Evolutionary conservation across 1,284 basidiomycete species (phyloP).

Genomic region (Ceratobasidium sp.): DNA sequence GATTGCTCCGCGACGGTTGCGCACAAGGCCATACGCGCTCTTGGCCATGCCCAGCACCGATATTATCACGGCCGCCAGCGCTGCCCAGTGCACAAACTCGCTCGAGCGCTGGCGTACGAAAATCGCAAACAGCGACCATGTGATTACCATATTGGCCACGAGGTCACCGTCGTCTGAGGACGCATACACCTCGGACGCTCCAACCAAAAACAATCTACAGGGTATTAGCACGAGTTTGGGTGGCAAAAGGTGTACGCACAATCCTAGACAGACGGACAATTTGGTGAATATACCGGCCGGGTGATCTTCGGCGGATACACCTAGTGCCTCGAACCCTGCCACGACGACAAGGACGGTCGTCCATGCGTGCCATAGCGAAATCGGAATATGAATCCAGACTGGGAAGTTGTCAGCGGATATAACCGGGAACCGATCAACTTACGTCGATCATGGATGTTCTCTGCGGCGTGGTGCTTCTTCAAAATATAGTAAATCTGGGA

Average conservation of each 20-base stretch:
- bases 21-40: conserved; percentile 62
- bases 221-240: conserved; percentile 39
- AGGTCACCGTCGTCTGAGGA: conserved; percentile 90
- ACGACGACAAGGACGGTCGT: conserved; percentile 89
- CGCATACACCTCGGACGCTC: conserved; percentile 88
- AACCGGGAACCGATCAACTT: conserved; percentile 44
- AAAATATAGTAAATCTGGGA: conserved; percentile 94
- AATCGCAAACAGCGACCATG: conserved; percentile 83
- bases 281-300: conserved; percentile 88
- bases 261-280: conserved; percentile 88
- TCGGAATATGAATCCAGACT: conserved; percentile 81
- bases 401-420: conserved; percentile 3
- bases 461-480: conserved; percentile 79
- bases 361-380: conserved; percentile 95
- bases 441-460: conserved; percentile 69
- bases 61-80: conserved; percentile 85
- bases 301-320: conserved; percentile 69
- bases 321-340: conserved; percentile 90
- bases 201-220: conserved; percentile 86
- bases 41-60: conserved; percentile 84
- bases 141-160: conserved; percentile 84
- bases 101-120: conserved; percentile 65
- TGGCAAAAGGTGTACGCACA: conserved; percentile 58
- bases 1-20: conserved; percentile 49
- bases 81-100: conserved; percentile 86